phyloP scores from a whole-genome alignment of 2,329 filamentous ascomycete species.

The Aspergillus calidoustus region DNA sequence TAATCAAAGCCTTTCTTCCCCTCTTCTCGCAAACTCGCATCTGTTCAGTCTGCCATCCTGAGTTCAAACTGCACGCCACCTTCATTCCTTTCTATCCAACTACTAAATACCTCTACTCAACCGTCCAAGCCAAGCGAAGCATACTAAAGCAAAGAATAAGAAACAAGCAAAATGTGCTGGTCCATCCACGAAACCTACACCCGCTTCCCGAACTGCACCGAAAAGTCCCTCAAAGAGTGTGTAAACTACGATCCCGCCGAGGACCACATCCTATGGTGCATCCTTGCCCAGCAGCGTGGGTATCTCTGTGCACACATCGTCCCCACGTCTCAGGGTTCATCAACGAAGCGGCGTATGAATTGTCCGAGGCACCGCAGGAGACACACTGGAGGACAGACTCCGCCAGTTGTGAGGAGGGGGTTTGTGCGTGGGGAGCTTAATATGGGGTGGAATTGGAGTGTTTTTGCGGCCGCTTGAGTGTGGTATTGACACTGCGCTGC shows the following conservation, averaged over 20 bases:
- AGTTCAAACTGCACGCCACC: too few species aligned
- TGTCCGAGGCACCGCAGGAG: background rate
- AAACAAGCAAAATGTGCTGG: background rate
- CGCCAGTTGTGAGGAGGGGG: background rate
- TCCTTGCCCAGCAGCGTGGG: background rate
- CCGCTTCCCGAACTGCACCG: slow-evolving; percentile 1
- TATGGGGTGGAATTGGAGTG: background rate
- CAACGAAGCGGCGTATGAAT: slow-evolving; percentile 5
- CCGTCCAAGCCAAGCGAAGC: background rate
- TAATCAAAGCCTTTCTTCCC: background rate
- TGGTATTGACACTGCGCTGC: too few species aligned
- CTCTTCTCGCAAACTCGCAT: background rate
- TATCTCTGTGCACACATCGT: background rate
- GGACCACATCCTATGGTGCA: background rate
- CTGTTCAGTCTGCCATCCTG: too few species aligned
- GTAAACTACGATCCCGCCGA: background rate
- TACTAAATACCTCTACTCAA: too few species aligned
- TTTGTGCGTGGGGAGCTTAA: background rate
- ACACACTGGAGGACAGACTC: background rate
- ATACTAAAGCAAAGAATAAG: background rate
- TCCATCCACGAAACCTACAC: background rate
- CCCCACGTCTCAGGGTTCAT: background rate
- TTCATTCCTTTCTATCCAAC: too few species aligned
- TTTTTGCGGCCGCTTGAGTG: background rate
- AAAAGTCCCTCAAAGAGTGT: background rate